phyloP scores from a whole-genome alignment of 2,329 filamentous ascomycete species.

The Phoma herbarum region DNA sequence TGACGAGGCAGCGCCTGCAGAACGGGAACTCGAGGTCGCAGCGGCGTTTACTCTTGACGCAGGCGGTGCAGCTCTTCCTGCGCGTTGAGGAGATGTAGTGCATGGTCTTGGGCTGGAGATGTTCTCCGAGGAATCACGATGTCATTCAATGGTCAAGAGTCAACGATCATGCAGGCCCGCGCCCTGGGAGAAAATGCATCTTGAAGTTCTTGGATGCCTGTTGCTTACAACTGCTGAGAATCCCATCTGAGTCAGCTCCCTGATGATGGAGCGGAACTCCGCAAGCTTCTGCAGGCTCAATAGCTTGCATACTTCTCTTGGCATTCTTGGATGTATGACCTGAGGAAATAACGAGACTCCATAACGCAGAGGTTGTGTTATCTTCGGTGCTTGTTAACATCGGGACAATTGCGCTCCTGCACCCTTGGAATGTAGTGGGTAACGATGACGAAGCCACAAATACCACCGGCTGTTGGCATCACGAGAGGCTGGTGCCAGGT shows the following conservation, averaged over 20 bases:
- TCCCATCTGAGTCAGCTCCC: conserved; percentile 9
- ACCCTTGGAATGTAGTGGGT: background rate
- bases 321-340: background rate
- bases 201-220: background rate
- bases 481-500: conserved; percentile 4
- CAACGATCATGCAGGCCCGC: background rate
- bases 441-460: conserved; percentile 5
- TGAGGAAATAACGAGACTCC: background rate
- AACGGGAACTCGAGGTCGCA: conserved; percentile 44
- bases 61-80: conserved; percentile 42
- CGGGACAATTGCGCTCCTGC: background rate
- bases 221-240: conserved; percentile 3
- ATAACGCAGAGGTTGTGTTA: background rate
- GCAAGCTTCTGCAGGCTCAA: conserved; percentile 3
- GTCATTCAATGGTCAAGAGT: background rate
- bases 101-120: conserved; percentile 31
- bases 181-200: background rate
- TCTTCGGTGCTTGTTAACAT: background rate
- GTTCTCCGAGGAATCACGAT: background rate
- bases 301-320: conserved; percentile 1
- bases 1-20: conserved; percentile 41
- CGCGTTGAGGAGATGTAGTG: conserved; percentile 44
- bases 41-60: conserved; percentile 42
- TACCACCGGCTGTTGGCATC: background rate
- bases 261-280: conserved; percentile 6